Percentiles rank a stretch among this genome's conserved stretches.
Conservation (phyloP, 441 rosid genomes). For the Jatropha podagrica region DNA sequence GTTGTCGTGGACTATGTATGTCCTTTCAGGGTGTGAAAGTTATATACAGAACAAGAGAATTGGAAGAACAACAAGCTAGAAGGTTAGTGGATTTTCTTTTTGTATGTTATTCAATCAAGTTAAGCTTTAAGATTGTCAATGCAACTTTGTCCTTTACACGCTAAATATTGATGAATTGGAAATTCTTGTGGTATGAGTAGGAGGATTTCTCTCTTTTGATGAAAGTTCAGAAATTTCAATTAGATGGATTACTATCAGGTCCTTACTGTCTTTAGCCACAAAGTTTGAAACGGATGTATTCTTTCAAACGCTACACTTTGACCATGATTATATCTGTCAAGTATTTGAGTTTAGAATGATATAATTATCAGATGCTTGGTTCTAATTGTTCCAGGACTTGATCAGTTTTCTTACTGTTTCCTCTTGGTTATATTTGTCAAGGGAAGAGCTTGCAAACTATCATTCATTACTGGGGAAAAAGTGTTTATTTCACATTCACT, state of each 20-base stretch:
- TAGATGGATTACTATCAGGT: neutral
- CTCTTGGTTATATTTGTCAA: neutral
- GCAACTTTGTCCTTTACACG: neutral
- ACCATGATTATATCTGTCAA: neutral
- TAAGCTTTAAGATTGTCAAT: neutral
- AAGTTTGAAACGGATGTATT: neutral
- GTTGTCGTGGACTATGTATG: constrained; percentile 11
- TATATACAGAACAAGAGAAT: constrained; percentile 74
- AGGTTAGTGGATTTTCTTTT: constrained; percentile 42
- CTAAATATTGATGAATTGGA: neutral
- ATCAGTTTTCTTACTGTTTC: neutral
- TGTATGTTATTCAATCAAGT: neutral
- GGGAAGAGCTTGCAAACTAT: neutral
- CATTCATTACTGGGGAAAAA: neutral
- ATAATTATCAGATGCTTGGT: neutral
- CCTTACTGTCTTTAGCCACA: neutral
- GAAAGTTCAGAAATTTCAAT: neutral
- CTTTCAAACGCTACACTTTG: neutral
- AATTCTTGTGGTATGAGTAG: neutral
- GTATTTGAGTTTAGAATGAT: neutral
- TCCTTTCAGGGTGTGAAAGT: constrained; percentile 73
- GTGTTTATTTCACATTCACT: neutral
- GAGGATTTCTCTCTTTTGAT: neutral
- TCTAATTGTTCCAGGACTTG: neutral
- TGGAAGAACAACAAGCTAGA: constrained; percentile 81